phyloP scores from a whole-genome alignment of 2,329 filamentous ascomycete species.

The Camptophora hylomeconis region DNA sequence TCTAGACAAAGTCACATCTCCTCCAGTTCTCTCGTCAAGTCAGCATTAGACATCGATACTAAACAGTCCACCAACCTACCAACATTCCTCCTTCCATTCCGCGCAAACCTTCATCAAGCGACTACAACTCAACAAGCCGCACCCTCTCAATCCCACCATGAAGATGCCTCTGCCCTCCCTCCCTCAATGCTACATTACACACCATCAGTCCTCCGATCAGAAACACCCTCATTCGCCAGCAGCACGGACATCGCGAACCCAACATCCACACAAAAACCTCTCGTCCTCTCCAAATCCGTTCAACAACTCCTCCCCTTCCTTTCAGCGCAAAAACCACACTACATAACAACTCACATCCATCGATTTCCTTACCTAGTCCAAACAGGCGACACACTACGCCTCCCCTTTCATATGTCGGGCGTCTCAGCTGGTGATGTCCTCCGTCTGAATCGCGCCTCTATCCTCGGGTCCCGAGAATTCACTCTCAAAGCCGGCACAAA shows the following conservation, averaged over 20 bases:
- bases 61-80: constrained; percentile 7
- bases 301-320: constrained; percentile 32
- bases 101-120: constrained; percentile 30
- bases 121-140: constrained; percentile 5
- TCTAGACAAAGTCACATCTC: constrained; percentile 1
- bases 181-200: constrained; percentile 17
- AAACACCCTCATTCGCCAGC: constrained; percentile 9
- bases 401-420: constrained; percentile 67
- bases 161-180: constrained; percentile 21
- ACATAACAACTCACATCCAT: constrained; percentile 35
- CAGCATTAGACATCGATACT: constrained; percentile 10
- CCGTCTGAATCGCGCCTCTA: constrained; percentile 71
- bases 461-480: constrained; percentile 77
- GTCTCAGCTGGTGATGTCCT: constrained; percentile 72
- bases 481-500: constrained; percentile 57
- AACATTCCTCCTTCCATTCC: constrained; percentile 19
- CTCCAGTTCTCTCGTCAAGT: constrained; percentile 4
- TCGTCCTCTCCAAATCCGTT: constrained; percentile 29
- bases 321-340: constrained; percentile 31
- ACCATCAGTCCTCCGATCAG: constrained; percentile 8
- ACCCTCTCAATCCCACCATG: constrained; percentile 17
- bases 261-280: constrained; percentile 19
- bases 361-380: constrained; percentile 37
- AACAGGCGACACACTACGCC: constrained; percentile 58
- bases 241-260: constrained; percentile 8